Evolutionary conservation across 208 protist species (phyloP), one percentile per base, ranked within the genome.

Genomic region (Trypanosoma scelopori): DNA sequence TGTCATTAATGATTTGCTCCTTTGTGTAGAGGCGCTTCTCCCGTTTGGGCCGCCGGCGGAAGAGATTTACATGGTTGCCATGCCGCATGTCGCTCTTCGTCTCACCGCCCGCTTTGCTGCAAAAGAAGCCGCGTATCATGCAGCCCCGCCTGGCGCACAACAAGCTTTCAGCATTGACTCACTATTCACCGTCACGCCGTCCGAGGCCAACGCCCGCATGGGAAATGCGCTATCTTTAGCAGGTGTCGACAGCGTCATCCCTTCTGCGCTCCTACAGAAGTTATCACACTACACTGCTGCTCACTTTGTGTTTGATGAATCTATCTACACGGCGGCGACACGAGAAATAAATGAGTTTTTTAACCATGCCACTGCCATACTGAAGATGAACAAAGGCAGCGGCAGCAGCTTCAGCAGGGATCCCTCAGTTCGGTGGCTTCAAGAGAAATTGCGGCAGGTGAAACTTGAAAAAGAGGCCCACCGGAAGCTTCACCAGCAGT

Each of bases 1-100:
- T 74, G 76, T 74, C 6, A 70, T 94, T 28, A 89, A 81, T 58
- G 88, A 94, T 51, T 56, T 91, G 48, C 47, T 90, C 20, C 65
- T 90, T 4, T 69, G 59, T 23, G 3, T 91, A 13, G 78, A 83
- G 59, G 69, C 72, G 57, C 22, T 88, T 41, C 50, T 79, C 20
- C 71, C 67, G 12, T 51, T 72, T 18, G 65, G 78, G 67, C 72
- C 71, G 49, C 57, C 71, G 18, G 46, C 23, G 11, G 42, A 76
- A 13, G 58, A 71, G 45, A 62, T 76, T 25, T 48, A 72, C 55
- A 74, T 74, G 41, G 71, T 83, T 7, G 79, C 77, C 0, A 72
- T 87, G 32, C 78, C 84, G n/a, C 81, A 84, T 45, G 52, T 90
- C 25, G 74, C 84, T 18, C 52, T 79, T 53, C 71, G 28, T 46